Conservation (phyloP, 75 land plant genomes). For the Pinus albicaulis region DNA sequence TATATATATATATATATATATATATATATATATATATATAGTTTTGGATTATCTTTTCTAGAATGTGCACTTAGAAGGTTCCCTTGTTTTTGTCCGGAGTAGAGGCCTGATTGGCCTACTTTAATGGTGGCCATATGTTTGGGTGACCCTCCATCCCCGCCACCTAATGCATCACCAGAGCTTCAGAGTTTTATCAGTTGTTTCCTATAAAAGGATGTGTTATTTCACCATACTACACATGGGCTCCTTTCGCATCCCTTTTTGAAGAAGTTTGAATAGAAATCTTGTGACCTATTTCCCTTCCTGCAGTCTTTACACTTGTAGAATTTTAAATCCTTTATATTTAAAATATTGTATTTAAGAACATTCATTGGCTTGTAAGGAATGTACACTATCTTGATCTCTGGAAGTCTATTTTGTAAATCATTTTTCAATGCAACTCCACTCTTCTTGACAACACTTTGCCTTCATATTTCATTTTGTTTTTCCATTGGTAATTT, state of each 20-base stretch:
- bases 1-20: not conserved
- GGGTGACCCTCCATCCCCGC: slow-evolving; percentile 51
- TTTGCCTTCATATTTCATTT: not conserved
- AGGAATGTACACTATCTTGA: no score
- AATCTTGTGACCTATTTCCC: no score
- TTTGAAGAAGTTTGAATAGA: no score
- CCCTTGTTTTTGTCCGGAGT: slow-evolving; percentile 52
- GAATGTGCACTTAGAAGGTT: slow-evolving; percentile 66
- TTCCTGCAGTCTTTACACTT: slow-evolving; percentile 5
- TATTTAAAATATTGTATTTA: no score
- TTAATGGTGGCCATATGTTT: slow-evolving; percentile 74
- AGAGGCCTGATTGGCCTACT: slow-evolving; percentile 79
- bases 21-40: not conserved
- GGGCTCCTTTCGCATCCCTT: no score
- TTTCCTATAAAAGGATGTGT: slow-evolving; percentile 50
- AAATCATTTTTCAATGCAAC: slow-evolving; percentile 3
- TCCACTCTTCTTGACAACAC: not conserved
- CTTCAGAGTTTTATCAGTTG: slow-evolving; percentile 54
- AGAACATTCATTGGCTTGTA: no score
- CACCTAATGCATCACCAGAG: slow-evolving; percentile 48
- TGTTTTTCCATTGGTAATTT: no score
- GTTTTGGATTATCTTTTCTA: slow-evolving; percentile 56
- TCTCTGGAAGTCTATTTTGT: not conserved
- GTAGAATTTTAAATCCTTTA: not conserved
- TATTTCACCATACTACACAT: slow-evolving; percentile 36